phyloP scores from a whole-genome alignment of 768 basidiomycete genomes.

The Suillus lakei region DNA sequence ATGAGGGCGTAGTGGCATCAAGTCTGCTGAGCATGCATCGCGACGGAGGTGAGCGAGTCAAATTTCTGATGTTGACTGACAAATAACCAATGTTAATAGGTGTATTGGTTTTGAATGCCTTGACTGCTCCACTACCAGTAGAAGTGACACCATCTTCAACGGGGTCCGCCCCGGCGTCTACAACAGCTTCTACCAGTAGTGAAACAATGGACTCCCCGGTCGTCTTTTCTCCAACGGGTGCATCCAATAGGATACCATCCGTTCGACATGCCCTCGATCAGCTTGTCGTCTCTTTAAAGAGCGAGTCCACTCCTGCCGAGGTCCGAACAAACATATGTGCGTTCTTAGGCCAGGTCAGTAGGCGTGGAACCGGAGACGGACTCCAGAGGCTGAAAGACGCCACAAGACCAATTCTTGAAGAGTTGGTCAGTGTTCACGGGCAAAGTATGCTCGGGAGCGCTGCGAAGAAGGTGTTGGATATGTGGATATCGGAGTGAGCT shows the following conservation, averaged over 20 bases:
- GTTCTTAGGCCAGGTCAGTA: slow-evolving; percentile 66
- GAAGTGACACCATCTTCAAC: slow-evolving; percentile 41
- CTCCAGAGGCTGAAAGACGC: slow-evolving; percentile 55
- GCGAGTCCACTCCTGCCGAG: slow-evolving; percentile 62
- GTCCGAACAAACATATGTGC: slow-evolving; percentile 79
- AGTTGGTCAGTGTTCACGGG: slow-evolving; percentile 43
- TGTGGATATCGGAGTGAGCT: slow-evolving; percentile 36
- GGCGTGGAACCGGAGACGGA: slow-evolving; percentile 53
- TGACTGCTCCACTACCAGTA: slow-evolving; percentile 53
- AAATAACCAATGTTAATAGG: slow-evolving; percentile 44
- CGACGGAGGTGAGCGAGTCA: slow-evolving; percentile 58
- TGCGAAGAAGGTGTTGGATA: slow-evolving; percentile 47
- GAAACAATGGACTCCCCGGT: slow-evolving; percentile 51
- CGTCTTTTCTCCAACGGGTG: slow-evolving; percentile 44
- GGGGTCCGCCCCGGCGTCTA: slow-evolving; percentile 39
- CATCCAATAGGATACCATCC: slow-evolving; percentile 42
- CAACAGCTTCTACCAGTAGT: slow-evolving; percentile 46
- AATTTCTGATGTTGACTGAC: background rate
- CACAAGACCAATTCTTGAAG: slow-evolving; percentile 55
- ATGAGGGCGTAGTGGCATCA: slow-evolving; percentile 86
- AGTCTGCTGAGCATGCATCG: slow-evolving; percentile 73
- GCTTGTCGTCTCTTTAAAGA: slow-evolving; percentile 65
- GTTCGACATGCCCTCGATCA: slow-evolving; percentile 70
- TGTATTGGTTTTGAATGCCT: slow-evolving; percentile 61
- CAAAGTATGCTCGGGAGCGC: slow-evolving; percentile 40